Percentiles rank a stretch among this genome's conserved stretches.
Evolutionary conservation across 1,139 yeast genomes (phyloP).

Genomic region (Meyerozyma athensensis): DNA sequence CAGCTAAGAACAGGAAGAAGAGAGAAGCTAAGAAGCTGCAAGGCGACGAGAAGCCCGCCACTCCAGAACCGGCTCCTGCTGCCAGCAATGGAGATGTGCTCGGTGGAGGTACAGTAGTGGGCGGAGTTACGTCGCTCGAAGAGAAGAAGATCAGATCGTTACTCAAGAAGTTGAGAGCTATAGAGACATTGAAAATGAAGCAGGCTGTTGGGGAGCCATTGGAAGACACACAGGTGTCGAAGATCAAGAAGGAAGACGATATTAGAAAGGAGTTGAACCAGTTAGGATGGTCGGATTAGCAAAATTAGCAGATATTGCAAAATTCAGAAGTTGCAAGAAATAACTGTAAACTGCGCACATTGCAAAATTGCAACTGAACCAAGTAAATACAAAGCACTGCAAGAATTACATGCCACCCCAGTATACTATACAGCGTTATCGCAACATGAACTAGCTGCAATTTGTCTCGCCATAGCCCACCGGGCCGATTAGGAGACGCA

Average conservation of each 20-base stretch:
- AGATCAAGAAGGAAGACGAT: constrained; percentile 80
- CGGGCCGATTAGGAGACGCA: no score
- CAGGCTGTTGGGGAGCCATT: constrained; percentile 79
- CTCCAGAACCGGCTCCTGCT: constrained; percentile 7
- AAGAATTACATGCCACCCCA: neutral
- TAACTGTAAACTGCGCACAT: neutral
- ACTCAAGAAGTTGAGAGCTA: constrained; percentile 89
- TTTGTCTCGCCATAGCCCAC: no score
- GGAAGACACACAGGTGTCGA: constrained; percentile 89
- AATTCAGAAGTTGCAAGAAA: neutral
- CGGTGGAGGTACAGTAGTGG: constrained; percentile 40
- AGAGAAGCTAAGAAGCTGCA: constrained; percentile 59
- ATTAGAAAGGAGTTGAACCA: constrained; percentile 67
- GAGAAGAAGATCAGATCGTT: constrained; percentile 90
- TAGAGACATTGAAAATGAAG: constrained; percentile 81
- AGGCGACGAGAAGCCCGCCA: constrained; percentile 16
- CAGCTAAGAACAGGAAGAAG: constrained; percentile 74
- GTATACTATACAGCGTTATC: no score
- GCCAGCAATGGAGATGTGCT: constrained; percentile 10
- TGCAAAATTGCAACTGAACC: neutral
- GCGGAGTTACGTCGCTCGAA: constrained; percentile 66
- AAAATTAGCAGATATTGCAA: neutral
- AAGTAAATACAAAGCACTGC: neutral
- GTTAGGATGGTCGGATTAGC: constrained; percentile 58
- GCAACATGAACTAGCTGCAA: no score